Conservation (phyloP, 176 grass and related monocot genomes). For the Juncus effusus region DNA sequence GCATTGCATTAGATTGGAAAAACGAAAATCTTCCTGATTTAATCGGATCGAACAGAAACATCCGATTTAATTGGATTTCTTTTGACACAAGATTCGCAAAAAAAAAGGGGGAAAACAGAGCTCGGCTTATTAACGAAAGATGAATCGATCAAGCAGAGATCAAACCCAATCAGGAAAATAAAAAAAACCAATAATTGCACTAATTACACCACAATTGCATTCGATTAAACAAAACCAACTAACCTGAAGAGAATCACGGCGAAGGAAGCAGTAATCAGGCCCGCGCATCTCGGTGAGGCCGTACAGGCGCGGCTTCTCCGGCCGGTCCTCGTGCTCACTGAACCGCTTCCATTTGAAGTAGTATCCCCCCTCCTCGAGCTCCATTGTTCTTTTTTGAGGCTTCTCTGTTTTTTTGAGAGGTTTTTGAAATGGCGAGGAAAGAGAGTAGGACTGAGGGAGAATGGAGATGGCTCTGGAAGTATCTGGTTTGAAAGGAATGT, state of each 20-base stretch:
- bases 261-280: constrained; percentile 60
- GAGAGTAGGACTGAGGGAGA: too few relatives aligned
- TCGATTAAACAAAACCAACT: neutral
- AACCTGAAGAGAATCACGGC: constrained; percentile 60
- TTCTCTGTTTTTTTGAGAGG: neutral
- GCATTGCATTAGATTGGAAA: too few relatives aligned
- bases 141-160: neutral
- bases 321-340: constrained; percentile 61
- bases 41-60: too few relatives aligned
- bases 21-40: too few relatives aligned
- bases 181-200: neutral
- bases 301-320: constrained; percentile 86
- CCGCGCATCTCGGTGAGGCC: constrained; percentile 93
- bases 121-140: too few relatives aligned
- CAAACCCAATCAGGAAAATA: too few relatives aligned
- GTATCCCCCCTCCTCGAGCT: constrained; percentile 30
- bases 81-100: too few relatives aligned
- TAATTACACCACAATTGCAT: neutral
- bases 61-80: too few relatives aligned
- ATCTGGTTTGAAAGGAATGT: too few relatives aligned
- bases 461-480: too few relatives aligned
- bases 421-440: too few relatives aligned
- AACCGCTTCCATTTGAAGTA: constrained; percentile 44
- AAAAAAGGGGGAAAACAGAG: too few relatives aligned
- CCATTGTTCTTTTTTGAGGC: constrained; percentile 15